Base-by-base conservation (phyloP, 2,329 filamentous ascomycete species). In the Apiospora hydei region DNA sequence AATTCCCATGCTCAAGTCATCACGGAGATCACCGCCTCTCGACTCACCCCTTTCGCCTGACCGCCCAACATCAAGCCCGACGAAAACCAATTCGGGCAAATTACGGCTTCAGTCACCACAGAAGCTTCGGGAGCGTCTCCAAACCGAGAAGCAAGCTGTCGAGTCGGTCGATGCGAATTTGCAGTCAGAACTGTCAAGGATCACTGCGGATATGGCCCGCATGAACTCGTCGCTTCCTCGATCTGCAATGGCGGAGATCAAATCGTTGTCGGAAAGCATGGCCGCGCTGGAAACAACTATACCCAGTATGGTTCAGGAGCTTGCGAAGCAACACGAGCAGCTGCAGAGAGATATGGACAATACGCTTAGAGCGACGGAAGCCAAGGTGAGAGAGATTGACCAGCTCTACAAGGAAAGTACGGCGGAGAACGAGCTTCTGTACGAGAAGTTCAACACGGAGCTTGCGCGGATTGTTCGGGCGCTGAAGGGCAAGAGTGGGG, bases 381-480 rank as follows among this genome's bases (percentile, higher is more conserved):
- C 88, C 72, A 95, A 96, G 77, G 91, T 92, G 72, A 93, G 91
- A 77, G 92, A 93, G 53, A 90, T 98, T 70, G 95, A 98, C 80
- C 93, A 97, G 82, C 85, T 98, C 69, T 97, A 97, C 84, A 93
- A 71, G 75, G 94, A 98, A 79, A 90, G 92, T 21, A 94, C 91
- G 77, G 93, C 94, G 0, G 96, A 98, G 85, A 98, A 98, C 77
- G 95, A 98, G 83, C 89, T 96, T 43, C 86, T 98, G 71, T 98
- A 98, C 81, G 93, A 96, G 76, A 92, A 92, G 73, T 98, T 98
- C 85, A 98, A 98, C 78, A 89, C 91, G n/a, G 96, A 98, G 83
- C 84, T 98, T 67, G 92, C 90, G 77, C 94, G 93, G 84, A 93
- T 98, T 73, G 87, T 95, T 61, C 92, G 90, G 80, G 93, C 92